Conservation (phyloP, 192 early-diverging fungal species). For the Coemansia biformis region DNA sequence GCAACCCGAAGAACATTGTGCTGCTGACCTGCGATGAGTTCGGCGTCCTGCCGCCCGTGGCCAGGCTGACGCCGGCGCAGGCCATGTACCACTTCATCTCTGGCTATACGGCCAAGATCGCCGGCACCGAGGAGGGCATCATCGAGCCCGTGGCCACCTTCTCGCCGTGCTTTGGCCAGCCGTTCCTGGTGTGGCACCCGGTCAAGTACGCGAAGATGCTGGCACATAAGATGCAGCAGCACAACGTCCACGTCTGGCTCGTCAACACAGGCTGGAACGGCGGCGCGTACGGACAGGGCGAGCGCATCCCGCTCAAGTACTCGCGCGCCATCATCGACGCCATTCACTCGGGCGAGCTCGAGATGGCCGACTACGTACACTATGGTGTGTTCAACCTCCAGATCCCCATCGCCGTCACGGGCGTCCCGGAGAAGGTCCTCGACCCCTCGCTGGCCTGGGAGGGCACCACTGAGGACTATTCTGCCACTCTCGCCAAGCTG, state of each 20-base stretch:
- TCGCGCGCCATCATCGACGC: slow-evolving; percentile 96
- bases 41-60: slow-evolving; percentile 90
- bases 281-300: slow-evolving; percentile 82
- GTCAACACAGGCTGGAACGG: slow-evolving; percentile 98
- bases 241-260: slow-evolving; percentile 85
- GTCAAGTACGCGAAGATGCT: slow-evolving; percentile 95
- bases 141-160: slow-evolving; percentile 90
- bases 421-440: slow-evolving; percentile 78
- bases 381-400: slow-evolving; percentile 84
- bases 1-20: slow-evolving; percentile 93
- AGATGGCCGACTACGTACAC: slow-evolving; percentile 74
- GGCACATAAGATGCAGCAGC: slow-evolving; percentile 86
- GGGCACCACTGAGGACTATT: slow-evolving; percentile 65
- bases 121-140: slow-evolving; percentile 94
- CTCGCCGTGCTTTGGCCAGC: slow-evolving; percentile 89
- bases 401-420: slow-evolving; percentile 75
- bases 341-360: slow-evolving; percentile 90
- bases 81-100: slow-evolving; percentile 98
- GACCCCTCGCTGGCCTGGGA: slow-evolving; percentile 83
- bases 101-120: slow-evolving; percentile 97
- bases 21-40: slow-evolving; percentile 96
- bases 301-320: slow-evolving; percentile 94
- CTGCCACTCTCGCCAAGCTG: slow-evolving; percentile 63
- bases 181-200: slow-evolving; percentile 97
- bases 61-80: slow-evolving; percentile 79